These are phyloP conservation scores for Salix viminalis DNA, from an alignment of 345 rosid genomes.

Conservation along the genomic window DNA sequence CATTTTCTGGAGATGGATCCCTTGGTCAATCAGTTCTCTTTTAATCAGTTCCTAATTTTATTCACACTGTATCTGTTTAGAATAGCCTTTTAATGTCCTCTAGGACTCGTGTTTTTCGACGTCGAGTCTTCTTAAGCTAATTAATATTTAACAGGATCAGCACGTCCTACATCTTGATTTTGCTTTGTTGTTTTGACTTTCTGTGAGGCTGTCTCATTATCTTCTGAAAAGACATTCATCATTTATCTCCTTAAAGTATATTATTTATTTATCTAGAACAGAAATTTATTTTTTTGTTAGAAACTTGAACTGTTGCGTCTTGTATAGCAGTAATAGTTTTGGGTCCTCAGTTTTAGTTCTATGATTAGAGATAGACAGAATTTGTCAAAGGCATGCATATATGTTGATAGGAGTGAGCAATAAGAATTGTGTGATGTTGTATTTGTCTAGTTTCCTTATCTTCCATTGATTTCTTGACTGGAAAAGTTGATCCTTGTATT, in stretches of 20 bases:
- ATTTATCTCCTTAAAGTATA: background rate
- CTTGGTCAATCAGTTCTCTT: background rate
- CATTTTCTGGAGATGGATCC: background rate
- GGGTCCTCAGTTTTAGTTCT: background rate
- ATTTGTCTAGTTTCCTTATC: background rate
- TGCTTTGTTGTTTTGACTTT: background rate
- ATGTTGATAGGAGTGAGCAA: background rate
- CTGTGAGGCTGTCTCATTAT: background rate
- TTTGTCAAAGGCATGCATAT: background rate
- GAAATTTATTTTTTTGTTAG: background rate
- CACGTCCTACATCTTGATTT: background rate
- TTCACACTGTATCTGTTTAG: background rate
- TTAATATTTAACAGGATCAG: background rate
- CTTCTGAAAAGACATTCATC: background rate
- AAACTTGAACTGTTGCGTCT: background rate
- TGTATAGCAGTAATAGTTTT: background rate
- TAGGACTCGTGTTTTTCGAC: background rate
- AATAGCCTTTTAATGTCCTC: background rate
- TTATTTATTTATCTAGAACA: background rate
- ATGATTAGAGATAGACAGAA: background rate
- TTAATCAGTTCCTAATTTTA: background rate
- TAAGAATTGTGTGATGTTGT: background rate
- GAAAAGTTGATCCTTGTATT: background rate
- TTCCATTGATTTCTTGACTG: background rate
- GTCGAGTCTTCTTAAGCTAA: background rate